Percentiles rank a stretch among this genome's conserved stretches.
phyloP scores from a whole-genome alignment of 495 filamentous ascomycete genomes.

The Penicillium pulvis region DNA sequence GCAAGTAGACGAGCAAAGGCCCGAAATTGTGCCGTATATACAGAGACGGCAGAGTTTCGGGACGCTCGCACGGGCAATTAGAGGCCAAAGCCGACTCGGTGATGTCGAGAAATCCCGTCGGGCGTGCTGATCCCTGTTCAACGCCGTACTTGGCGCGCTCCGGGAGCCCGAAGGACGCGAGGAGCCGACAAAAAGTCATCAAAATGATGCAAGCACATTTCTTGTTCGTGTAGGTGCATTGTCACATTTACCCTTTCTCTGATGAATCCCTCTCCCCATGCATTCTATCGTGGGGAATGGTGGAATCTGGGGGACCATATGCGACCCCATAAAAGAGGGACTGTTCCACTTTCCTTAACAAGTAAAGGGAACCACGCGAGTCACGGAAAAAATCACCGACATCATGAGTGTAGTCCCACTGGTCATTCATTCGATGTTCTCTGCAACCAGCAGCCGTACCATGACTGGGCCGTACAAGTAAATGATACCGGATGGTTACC shows the following conservation, averaged over 20 bases:
- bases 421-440: constrained; percentile 10
- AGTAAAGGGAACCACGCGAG: constrained; percentile 14
- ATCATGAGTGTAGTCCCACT: constrained; percentile 12
- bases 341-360: not conserved
- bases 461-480: constrained; percentile 4
- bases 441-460: constrained; percentile 11
- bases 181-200: not conserved
- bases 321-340: not conserved
- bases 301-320: not conserved
- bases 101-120: constrained; percentile 8
- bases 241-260: too few relatives aligned
- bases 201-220: not conserved
- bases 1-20: not conserved
- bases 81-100: constrained; percentile 16
- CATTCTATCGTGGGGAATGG: not conserved
- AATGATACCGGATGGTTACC: constrained; percentile 15
- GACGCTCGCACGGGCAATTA: not conserved
- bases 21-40: not conserved
- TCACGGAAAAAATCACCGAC: constrained; percentile 4
- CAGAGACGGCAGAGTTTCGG: not conserved
- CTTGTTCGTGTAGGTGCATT: not conserved
- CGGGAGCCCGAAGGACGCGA: not conserved
- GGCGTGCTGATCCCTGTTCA: constrained; percentile 16
- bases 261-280: not conserved
- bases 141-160: constrained; percentile 10